Percentiles rank a stretch among this genome's conserved stretches.
These are phyloP conservation scores for Coccomyxa sp. DNA, from an alignment of 139 green algal species.

Conservation along the genomic window DNA sequence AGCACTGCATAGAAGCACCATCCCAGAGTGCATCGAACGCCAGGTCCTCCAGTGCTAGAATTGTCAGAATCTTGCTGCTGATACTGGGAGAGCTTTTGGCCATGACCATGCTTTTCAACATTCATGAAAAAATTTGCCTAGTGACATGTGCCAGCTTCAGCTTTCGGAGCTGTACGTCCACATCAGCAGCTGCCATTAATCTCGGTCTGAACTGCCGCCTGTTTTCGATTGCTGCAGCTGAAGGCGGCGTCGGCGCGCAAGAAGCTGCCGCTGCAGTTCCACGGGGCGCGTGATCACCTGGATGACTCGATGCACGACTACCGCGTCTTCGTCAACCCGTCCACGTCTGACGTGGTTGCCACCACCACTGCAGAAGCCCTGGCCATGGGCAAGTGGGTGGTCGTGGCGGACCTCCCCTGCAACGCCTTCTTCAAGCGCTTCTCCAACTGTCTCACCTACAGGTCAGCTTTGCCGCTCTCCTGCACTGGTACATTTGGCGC, in stretches of 20 bases:
- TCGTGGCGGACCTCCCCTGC: constrained; percentile 90
- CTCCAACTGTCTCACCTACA: constrained; percentile 73
- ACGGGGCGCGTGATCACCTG: constrained; percentile 86
- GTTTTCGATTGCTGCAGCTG: constrained; percentile 20
- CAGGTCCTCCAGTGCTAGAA: too few relatives aligned
- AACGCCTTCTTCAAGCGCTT: constrained; percentile 96
- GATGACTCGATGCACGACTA: constrained; percentile 79
- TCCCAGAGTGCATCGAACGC: too few relatives aligned
- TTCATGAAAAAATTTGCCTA: too few relatives aligned
- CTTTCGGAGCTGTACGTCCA: too few relatives aligned
- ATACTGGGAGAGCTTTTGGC: too few relatives aligned
- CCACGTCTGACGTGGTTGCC: constrained; percentile 89
- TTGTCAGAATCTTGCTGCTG: too few relatives aligned
- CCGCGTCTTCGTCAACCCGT: constrained; percentile 97
- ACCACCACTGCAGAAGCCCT: constrained; percentile 97
- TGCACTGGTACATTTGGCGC: too few relatives aligned
- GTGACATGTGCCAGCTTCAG: too few relatives aligned
- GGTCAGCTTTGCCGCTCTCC: constrained; percentile 9
- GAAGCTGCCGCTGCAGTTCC: constrained; percentile 74
- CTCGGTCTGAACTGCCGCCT: too few relatives aligned
- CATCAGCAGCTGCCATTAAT: too few relatives aligned
- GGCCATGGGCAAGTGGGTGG: constrained; percentile 98
- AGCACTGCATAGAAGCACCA: too few relatives aligned
- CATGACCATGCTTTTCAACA: too few relatives aligned
- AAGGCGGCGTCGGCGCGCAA: constrained; percentile 40